phyloP scores from a whole-genome alignment of 164 flowering plant species.

The Protea cynaroides region DNA sequence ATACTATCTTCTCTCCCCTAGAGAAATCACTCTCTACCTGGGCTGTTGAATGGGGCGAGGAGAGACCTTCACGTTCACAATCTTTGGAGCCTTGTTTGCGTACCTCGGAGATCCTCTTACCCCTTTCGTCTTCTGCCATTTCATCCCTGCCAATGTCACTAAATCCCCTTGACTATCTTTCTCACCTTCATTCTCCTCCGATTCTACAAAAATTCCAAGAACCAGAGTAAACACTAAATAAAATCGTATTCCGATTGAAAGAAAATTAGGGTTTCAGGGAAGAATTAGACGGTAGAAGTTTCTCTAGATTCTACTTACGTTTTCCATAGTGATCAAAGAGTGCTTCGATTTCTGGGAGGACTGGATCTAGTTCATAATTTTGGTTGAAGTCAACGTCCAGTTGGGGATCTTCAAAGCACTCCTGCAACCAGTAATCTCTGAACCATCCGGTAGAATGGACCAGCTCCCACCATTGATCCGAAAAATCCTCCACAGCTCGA shows the following conservation, averaged over 20 bases:
- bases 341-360: slow-evolving; percentile 40
- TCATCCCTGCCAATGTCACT: slow-evolving; percentile 39
- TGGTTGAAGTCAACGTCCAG: slow-evolving; percentile 14
- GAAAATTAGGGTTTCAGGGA: too few species aligned
- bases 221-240: neutral
- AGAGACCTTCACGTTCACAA: slow-evolving; percentile 57
- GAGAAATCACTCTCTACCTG: too few species aligned
- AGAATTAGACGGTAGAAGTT: neutral
- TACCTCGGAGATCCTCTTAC: slow-evolving; percentile 29
- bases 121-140: slow-evolving; percentile 37
- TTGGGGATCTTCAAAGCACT: slow-evolving; percentile 61
- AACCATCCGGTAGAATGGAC: slow-evolving; percentile 73
- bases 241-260: too few species aligned
- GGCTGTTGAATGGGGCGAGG: slow-evolving; percentile 88
- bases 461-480: slow-evolving; percentile 86
- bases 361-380: slow-evolving; percentile 25
- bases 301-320: slow-evolving; percentile 13
- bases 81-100: slow-evolving; percentile 64
- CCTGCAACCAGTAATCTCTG: slow-evolving; percentile 88
- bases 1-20: too few species aligned
- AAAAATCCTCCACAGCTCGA: slow-evolving; percentile 76
- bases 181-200: slow-evolving; percentile 24
- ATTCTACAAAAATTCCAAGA: slow-evolving; percentile 3
- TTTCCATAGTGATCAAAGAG: too few species aligned
- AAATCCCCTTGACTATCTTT: slow-evolving; percentile 28